Conservation (phyloP, 371 early-diverging fungal genomes). For the Syncephalastrum monosporum region DNA sequence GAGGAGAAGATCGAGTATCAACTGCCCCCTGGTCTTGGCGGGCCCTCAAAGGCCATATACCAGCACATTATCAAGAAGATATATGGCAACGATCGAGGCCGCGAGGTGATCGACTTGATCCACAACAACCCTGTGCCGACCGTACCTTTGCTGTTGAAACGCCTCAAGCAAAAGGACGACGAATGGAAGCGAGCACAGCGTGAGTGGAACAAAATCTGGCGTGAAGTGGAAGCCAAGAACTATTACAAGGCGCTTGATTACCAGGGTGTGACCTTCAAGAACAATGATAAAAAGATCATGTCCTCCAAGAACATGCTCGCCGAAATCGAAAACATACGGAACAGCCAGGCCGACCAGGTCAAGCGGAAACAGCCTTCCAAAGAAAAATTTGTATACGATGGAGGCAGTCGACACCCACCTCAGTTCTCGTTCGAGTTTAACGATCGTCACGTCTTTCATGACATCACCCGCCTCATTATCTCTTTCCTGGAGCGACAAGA, state of each 20-base stretch:
- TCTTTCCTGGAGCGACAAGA: slow-evolving; percentile 54
- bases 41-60: slow-evolving; percentile 83
- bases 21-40: slow-evolving; percentile 77
- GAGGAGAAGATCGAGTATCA: slow-evolving; percentile 79
- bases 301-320: slow-evolving; percentile 70
- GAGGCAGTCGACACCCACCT: slow-evolving; percentile 11
- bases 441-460: slow-evolving; percentile 64
- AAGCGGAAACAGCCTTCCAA: slow-evolving; percentile 6
- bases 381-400: slow-evolving; percentile 11
- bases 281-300: slow-evolving; percentile 79
- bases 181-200: slow-evolving; percentile 87
- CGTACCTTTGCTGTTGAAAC: slow-evolving; percentile 94
- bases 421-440: slow-evolving; percentile 70
- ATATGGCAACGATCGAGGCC: slow-evolving; percentile 83
- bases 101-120: slow-evolving; percentile 91
- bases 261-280: slow-evolving; percentile 87
- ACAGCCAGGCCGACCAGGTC: slow-evolving; percentile 11
- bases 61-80: slow-evolving; percentile 91
- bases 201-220: slow-evolving; percentile 97
- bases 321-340: slow-evolving; percentile 77
- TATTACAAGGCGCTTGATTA: slow-evolving; percentile 98
- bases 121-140: slow-evolving; percentile 92
- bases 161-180: slow-evolving; percentile 97
- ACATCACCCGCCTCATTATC: slow-evolving; percentile 63
- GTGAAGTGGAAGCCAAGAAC: slow-evolving; percentile 89